Base-by-base conservation (phyloP, 2,329 filamentous ascomycete species). In the Exophiala viscosa region DNA sequence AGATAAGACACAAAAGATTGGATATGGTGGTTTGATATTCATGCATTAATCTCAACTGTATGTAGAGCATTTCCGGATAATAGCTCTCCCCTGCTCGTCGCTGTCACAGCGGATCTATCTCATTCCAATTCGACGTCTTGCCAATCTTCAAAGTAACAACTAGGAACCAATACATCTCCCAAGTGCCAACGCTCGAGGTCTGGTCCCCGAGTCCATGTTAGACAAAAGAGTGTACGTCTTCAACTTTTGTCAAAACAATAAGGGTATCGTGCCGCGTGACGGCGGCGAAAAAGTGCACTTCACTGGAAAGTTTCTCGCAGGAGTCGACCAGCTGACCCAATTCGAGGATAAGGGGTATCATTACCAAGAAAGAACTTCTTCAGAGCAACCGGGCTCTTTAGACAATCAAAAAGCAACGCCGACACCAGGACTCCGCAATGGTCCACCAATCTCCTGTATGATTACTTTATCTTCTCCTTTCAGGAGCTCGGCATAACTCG, bases 401-500 rank as follows among this genome's bases (percentile, higher is more conserved):
- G 18, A 20, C 14, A 17, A 15, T 56, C 36, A 61, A 46, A 61
- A 61, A 9, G 59, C 59, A 23, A 61, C 54, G 3, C 59, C 59
- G 32, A 61, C 56, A 36, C 54, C 57, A 3, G 59, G 57, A 48
- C 59, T 58, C 42, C 59, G 41, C 47, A 60, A 36, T 1, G 59
- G 57, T 1, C 57, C 59, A 31, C 54, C 54, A 31, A 60, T 58
- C 43, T 61, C 59, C 35, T 53, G 54, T 47, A 57, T 59, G 28
- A 55, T 17, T n/a, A 51, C 33, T 3, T 55, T 47, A 28, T 23
- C 38, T 6, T 28, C 32, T 7, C 43, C 46, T 31, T 57, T 56
- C 36, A 60, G 32, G n/a, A 53, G 34, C 13, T 57, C 48, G 5
- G 41, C 46, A 41, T 57, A 50, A 46, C 41, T 43, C 5, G 53